Evolutionary conservation across 257 asterid genomes (phyloP).

Genomic region (Solanum chiquidenum): DNA sequence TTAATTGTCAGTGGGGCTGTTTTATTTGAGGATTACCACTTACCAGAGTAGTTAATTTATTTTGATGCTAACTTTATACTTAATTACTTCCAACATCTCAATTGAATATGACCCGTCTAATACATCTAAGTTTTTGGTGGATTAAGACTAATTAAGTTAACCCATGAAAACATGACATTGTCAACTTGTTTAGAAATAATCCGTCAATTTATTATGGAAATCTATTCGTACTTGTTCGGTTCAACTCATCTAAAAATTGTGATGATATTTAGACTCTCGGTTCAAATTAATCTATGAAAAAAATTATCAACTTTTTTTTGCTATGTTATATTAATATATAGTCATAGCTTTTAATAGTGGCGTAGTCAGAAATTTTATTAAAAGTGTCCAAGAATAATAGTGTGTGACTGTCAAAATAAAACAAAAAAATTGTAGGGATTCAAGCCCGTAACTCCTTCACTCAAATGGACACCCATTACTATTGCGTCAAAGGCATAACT

Average conservation of each 20-base stretch:
- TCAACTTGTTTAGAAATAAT: neutral
- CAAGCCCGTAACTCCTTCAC: too few species aligned
- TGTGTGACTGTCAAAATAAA: too few species aligned
- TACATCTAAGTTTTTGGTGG: neutral
- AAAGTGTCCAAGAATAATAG: accelerated
- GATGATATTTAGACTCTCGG: neutral
- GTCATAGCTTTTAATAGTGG: neutral
- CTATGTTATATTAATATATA: neutral
- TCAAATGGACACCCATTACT: too few species aligned
- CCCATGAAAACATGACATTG: neutral
- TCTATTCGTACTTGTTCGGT: neutral
- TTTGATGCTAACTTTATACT: neutral
- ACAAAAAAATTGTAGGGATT: too few species aligned
- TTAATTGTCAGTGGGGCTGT: neutral
- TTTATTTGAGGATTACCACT: neutral
- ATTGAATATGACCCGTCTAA: neutral
- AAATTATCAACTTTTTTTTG: accelerated
- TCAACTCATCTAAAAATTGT: neutral
- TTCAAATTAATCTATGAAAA: neutral
- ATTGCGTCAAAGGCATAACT: too few species aligned
- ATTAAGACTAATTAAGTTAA: neutral
- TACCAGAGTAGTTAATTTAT: neutral
- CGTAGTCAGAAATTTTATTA: too few species aligned
- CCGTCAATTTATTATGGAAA: neutral
- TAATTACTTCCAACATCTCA: neutral